Conservation (phyloP, 192 early-diverging fungal species). For the Obelidium mucronatum region DNA sequence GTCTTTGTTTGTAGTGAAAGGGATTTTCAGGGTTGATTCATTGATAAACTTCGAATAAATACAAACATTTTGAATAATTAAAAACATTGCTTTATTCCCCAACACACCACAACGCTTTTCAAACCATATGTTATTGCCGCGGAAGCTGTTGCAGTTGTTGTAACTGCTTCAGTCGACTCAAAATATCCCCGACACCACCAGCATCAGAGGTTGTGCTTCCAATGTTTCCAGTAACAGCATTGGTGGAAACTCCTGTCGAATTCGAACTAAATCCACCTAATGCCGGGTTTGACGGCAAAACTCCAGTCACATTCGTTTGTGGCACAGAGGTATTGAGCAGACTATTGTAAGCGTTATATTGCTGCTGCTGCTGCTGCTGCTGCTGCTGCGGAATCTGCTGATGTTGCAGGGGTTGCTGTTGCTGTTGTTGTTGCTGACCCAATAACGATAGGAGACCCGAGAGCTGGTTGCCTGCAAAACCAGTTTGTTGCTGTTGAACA, state of each 20-base stretch:
- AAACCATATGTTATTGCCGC: not conserved
- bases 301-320: not conserved
- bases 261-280: not conserved
- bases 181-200: slow-evolving; percentile 31
- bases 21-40: too few species aligned
- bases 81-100: too few species aligned
- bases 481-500: slow-evolving; percentile 24
- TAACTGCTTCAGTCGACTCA: slow-evolving; percentile 32
- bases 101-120: too few species aligned
- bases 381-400: slow-evolving; percentile 29
- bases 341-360: not conserved
- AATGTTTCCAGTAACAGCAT: not conserved
- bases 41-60: too few species aligned
- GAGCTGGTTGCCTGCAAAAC: not conserved
- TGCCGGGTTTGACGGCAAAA: not conserved
- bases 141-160: slow-evolving; percentile 38
- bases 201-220: too few species aligned
- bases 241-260: not conserved
- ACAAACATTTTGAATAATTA: too few species aligned
- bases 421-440: slow-evolving; percentile 28
- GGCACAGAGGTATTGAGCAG: too few species aligned
- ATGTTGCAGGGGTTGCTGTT: not conserved
- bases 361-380: slow-evolving; percentile 28
- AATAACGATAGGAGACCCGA: not conserved
- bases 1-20: too few species aligned